A percentile compares a stretch with the other conserved stretches of the same genome.
phyloP scores from a whole-genome alignment of 768 basidiomycete species.

The Russula griseocarnosa region DNA sequence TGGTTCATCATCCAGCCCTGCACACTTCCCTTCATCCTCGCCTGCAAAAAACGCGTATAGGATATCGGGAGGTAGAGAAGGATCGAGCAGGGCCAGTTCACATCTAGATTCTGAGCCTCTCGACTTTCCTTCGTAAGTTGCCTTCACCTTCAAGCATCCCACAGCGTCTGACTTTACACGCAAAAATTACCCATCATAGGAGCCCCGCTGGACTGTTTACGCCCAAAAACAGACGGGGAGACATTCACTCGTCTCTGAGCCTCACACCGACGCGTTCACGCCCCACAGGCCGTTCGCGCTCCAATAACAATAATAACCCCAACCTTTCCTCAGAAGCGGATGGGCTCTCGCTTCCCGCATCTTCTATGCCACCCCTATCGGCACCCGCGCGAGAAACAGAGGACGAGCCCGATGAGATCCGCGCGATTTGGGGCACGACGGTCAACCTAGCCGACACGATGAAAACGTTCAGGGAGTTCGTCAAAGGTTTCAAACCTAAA shows the following conservation, averaged over 20 bases:
- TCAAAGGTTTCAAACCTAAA: slow-evolving; percentile 90
- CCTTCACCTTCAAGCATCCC: neutral
- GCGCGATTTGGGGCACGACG: slow-evolving; percentile 97
- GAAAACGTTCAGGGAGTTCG: slow-evolving; percentile 83
- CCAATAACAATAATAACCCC: slow-evolving; percentile 36
- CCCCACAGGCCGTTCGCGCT: slow-evolving; percentile 38
- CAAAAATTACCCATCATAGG: slow-evolving; percentile 33
- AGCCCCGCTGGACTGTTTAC: slow-evolving; percentile 53
- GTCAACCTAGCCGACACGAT: slow-evolving; percentile 90
- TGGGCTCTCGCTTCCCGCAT: slow-evolving; percentile 52
- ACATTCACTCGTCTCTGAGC: slow-evolving; percentile 80
- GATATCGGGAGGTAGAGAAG: slow-evolving; percentile 10
- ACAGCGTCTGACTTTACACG: neutral
- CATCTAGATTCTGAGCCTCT: slow-evolving; percentile 55
- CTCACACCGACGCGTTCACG: slow-evolving; percentile 47
- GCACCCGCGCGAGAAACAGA: slow-evolving; percentile 59
- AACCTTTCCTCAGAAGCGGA: slow-evolving; percentile 59
- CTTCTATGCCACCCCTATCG: slow-evolving; percentile 54
- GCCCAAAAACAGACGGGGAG: slow-evolving; percentile 75
- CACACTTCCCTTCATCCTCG: slow-evolving; percentile 37
- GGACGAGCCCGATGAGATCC: slow-evolving; percentile 77
- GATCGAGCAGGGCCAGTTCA: slow-evolving; percentile 30
- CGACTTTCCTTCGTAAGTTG: slow-evolving; percentile 61
- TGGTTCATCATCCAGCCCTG: slow-evolving; percentile 28
- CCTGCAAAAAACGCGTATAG: slow-evolving; percentile 30